A percentile compares a stretch with the other conserved stretches of the same genome.
Evolutionary conservation across 768 basidiomycete species (phyloP).

Genomic region (Sarcomyxa edulis): DNA sequence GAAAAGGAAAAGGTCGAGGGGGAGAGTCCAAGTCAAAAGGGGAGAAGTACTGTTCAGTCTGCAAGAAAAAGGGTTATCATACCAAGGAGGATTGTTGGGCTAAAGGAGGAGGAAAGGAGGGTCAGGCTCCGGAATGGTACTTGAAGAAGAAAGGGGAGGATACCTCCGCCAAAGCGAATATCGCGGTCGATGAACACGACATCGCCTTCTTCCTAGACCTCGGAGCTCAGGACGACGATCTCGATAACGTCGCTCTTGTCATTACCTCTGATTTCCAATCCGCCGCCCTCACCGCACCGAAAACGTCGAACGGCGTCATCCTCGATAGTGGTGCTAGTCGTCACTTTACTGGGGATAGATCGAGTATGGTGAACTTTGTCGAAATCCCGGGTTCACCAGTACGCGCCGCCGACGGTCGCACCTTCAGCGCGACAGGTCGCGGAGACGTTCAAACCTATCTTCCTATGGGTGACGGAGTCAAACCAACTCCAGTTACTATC

Average conservation of each 20-base stretch:
- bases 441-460: conserved; percentile 21
- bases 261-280: conserved; percentile 10
- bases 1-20: no score
- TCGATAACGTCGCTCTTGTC: neutral
- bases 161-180: conserved; percentile 6
- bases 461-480: conserved; percentile 13
- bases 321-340: conserved; percentile 26
- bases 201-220: no score
- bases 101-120: no score
- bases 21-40: conserved; percentile 5
- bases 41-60: conserved; percentile 20
- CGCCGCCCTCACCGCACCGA: neutral
- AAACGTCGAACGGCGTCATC: conserved; percentile 7
- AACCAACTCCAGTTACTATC: conserved; percentile 10
- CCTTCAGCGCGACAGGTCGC: conserved; percentile 18
- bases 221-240: no score
- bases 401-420: conserved; percentile 20
- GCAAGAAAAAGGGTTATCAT: conserved; percentile 19
- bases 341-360: conserved; percentile 25
- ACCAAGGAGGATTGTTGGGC: no score
- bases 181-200: conserved; percentile 10
- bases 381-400: conserved; percentile 15
- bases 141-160: conserved; percentile 17
- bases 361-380: conserved; percentile 19
- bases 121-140: no score